These are phyloP conservation scores for Coemansia sp. DNA, from an alignment of 192 early-diverging fungal species.

Conservation along the genomic window DNA sequence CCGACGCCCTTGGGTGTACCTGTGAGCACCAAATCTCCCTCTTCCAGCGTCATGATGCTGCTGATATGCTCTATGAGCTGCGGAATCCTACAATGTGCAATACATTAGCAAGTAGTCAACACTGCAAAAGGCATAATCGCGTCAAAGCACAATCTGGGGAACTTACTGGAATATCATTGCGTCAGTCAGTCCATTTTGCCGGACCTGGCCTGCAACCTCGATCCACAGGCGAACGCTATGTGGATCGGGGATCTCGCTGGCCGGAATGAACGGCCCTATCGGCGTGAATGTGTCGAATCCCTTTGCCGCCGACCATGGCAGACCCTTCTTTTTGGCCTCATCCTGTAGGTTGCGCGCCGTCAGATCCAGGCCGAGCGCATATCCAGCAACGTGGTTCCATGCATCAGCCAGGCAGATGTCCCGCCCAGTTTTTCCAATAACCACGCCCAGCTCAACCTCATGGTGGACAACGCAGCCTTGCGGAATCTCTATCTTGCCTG, in stretches of 20 bases:
- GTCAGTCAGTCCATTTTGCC: constrained; percentile 80
- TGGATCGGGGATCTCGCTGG: constrained; percentile 65
- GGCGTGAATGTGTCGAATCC: constrained; percentile 95
- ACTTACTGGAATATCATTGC: constrained; percentile 90
- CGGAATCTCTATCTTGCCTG: constrained; percentile 77
- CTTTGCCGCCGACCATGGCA: constrained; percentile 91
- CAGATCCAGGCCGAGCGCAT: constrained; percentile 87
- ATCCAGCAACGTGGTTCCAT: constrained; percentile 64
- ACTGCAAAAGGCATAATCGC: not conserved
- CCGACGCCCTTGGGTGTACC: constrained; percentile 91
- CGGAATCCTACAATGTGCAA: constrained; percentile 60
- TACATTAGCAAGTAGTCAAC: not conserved
- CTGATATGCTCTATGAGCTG: constrained; percentile 76
- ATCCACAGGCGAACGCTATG: constrained; percentile 74
- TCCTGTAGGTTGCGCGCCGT: constrained; percentile 90
- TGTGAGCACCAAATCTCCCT: constrained; percentile 88
- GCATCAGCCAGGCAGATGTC: constrained; percentile 68
- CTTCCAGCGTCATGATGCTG: constrained; percentile 84
- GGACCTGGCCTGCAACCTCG: constrained; percentile 68
- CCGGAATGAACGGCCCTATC: constrained; percentile 80
- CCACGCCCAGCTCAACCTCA: constrained; percentile 90
- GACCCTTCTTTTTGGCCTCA: constrained; percentile 73
- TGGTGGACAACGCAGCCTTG: constrained; percentile 77
- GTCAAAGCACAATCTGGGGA: not conserved
- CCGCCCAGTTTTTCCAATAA: constrained; percentile 78